A percentile compares a stretch with the other conserved stretches of the same genome.
Conservation (phyloP, 75 land plant species). For the Sequoiadendron giganteum region DNA sequence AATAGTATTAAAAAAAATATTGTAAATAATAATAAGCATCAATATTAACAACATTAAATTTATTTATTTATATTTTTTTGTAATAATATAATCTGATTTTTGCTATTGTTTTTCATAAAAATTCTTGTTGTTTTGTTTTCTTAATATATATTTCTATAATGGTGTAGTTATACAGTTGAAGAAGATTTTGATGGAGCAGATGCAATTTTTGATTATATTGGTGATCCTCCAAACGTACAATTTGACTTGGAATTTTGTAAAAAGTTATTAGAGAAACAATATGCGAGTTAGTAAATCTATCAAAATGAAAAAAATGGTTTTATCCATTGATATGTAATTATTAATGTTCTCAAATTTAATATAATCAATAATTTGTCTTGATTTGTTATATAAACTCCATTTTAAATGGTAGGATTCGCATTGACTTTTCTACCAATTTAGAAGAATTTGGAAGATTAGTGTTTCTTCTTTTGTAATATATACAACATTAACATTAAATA, state of each 20-base stretch:
- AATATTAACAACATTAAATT: not conserved
- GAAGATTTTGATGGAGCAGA: slow-evolving; percentile 16
- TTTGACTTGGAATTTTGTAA: slow-evolving; percentile 9
- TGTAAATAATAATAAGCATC: not conserved
- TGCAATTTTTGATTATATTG: slow-evolving; percentile 20
- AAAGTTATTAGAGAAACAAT: not conserved
- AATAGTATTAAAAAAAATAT: no score
- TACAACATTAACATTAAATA: no score
- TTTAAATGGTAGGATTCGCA: not conserved
- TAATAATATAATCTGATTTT: not conserved
- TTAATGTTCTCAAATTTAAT: not conserved
- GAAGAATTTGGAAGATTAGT: no score
- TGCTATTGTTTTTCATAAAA: not conserved
- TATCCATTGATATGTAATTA: not conserved
- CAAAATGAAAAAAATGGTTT: not conserved
- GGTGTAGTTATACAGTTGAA: slow-evolving; percentile 12
- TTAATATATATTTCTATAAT: not conserved
- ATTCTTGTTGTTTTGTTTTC: not conserved
- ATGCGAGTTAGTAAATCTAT: not conserved
- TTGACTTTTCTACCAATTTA: no score
- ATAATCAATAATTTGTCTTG: not conserved
- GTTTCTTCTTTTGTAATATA: not conserved
- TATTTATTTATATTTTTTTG: not conserved
- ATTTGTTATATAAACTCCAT: not conserved
- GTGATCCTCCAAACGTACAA: slow-evolving; percentile 11